Conservation (phyloP, 2,329 filamentous ascomycete species). For the Fonsecaea erecta region DNA sequence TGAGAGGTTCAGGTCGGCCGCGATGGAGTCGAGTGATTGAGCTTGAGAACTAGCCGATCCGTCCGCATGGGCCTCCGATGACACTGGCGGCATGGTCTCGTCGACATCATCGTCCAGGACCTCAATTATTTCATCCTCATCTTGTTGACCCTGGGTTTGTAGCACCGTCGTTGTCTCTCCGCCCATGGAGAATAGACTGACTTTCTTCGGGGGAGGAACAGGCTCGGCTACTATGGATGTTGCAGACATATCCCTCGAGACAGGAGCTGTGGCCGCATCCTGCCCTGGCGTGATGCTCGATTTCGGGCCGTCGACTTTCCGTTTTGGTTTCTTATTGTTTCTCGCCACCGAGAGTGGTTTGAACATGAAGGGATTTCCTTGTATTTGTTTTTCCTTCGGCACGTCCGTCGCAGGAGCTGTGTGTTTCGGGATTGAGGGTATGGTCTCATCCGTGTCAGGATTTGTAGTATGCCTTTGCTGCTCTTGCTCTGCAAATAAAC, state of each 20-base stretch:
- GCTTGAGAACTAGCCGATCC: conserved; percentile 33
- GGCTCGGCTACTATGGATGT: conserved; percentile 19
- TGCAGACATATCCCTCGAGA: not conserved
- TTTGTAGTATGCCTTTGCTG: conserved; percentile 25
- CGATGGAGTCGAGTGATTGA: conserved; percentile 71
- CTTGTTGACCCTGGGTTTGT: conserved; percentile 23
- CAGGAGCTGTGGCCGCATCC: not conserved
- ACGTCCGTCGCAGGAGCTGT: conserved; percentile 55
- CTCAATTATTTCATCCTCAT: conserved; percentile 44
- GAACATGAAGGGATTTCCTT: conserved; percentile 84
- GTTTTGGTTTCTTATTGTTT: conserved; percentile 71
- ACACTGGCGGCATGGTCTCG: conserved; percentile 32
- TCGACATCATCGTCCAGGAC: conserved; percentile 43
- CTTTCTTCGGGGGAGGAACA: conserved; percentile 47
- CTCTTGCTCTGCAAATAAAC: conserved; percentile 44
- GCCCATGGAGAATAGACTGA: conserved; percentile 49
- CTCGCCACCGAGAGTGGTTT: conserved; percentile 83
- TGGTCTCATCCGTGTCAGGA: conserved; percentile 25
- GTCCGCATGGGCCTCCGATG: conserved; percentile 21
- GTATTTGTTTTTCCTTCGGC: conserved; percentile 58
- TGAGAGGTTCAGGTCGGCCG: conserved; percentile 77
- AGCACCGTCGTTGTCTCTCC: conserved; percentile 12
- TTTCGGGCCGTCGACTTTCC: conserved; percentile 50
- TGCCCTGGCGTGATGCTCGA: not conserved
- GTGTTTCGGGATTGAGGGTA: conserved; percentile 36